Base-by-base conservation (phyloP, 2,329 filamentous ascomycete species). In the Raffaelea deltoideospora region DNA sequence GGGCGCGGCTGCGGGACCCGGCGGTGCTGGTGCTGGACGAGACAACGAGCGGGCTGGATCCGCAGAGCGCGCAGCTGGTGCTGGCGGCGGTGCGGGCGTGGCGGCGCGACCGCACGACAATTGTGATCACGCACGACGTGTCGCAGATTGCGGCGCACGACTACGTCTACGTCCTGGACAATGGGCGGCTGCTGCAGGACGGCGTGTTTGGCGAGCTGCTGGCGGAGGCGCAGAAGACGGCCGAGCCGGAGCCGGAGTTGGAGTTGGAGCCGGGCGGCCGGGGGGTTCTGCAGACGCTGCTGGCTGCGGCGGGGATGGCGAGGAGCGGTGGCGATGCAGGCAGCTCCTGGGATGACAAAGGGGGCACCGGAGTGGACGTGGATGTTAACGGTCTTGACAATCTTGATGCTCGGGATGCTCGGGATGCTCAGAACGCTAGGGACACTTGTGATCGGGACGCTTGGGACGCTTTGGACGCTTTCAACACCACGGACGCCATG, bases 121-220 rank as follows among this genome's bases (percentile, higher is more conserved):
- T 96, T 35, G 74, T 96, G 45, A 88, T 96, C 47, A 95, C 90
- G 0, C 88, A 96, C 49, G 85, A 96, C 44, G 69, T 90, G 23
- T 69, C 73, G 0, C 80, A 88, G 45, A 88, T 96, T 10, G 53
- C 59, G 5, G 59, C 72, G 0, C 54, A 75, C 0, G 86, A 96
- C 43, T 87, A 79, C 43, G 69, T 92, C 0, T 93, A 87, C 45
- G 69, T 94, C 10, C 60, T 96, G 51, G 78, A 88, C 23, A 58
- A 74, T 10, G 79, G 82, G 0, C 52, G 51, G 0, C 61, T 94
- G 0, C 67, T 79, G 0, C 73, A 86, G 47, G 63, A 80, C 46
- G 88, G 86, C 0, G 69, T 72, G 41, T 67, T 72, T 26, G 17
- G n/a, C 33, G 10, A 10, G n/a, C 24, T 11, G 15, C 17, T 5